Evolutionary conservation across 306 rosid genomes (phyloP).

Genomic region (Lathyrus aphaca): DNA sequence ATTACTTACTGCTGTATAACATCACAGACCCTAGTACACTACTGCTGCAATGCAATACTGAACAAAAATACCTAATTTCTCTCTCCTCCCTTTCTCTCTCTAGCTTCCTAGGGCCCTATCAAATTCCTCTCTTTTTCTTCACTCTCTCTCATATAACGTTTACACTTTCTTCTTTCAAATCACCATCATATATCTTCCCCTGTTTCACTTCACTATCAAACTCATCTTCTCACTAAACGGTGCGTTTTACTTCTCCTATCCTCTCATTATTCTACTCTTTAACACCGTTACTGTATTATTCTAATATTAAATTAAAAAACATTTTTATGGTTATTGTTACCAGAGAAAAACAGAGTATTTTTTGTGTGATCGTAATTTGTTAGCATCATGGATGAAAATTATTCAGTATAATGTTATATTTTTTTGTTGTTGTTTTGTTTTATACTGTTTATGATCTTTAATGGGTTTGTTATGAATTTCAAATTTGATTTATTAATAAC

Average conservation of each 20-base stretch:
- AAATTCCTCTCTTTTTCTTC: too few relatives aligned
- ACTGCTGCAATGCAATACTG: background rate
- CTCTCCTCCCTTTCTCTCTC: background rate
- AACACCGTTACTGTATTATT: background rate
- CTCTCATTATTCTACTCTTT: background rate
- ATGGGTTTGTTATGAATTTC: constrained; percentile 35
- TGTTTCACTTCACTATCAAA: background rate
- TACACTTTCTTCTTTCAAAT: too few relatives aligned
- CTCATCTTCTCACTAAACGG: constrained; percentile 3
- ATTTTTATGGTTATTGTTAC: background rate
- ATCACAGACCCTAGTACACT: background rate
- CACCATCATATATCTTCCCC: background rate
- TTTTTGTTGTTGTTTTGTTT: constrained; percentile 8
- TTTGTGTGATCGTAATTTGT: background rate
- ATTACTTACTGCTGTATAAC: background rate
- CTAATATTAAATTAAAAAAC: background rate
- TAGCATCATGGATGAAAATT: background rate
- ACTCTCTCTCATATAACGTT: too few relatives aligned
- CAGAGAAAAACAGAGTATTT: constrained; percentile 24
- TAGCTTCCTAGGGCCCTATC: too few relatives aligned
- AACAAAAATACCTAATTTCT: background rate
- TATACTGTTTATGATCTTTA: constrained; percentile 8
- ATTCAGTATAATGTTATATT: background rate
- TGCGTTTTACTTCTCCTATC: constrained; percentile 7
- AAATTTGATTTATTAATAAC: background rate